Evolutionary conservation across 768 basidiomycete species (phyloP).

Genomic region (Inosperma sp.): DNA sequence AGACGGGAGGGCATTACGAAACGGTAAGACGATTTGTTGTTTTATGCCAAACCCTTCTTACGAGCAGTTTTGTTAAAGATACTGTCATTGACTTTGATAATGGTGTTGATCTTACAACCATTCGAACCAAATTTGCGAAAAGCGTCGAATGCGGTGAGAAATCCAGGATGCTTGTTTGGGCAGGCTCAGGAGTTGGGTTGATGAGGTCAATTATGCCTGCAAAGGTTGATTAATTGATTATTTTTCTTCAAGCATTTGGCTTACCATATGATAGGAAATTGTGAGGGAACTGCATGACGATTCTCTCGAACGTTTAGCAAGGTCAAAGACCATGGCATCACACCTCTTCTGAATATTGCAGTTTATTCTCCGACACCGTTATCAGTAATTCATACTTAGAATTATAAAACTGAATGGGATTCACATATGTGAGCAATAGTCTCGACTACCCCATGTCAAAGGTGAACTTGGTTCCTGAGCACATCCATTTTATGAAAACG

Average conservation of each 20-base stretch:
- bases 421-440: too few relatives aligned
- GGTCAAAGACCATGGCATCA: not conserved
- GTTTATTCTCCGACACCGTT: too few relatives aligned
- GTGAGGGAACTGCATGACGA: conserved; percentile 50
- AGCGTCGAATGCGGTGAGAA: conserved; percentile 43
- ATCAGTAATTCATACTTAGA: too few relatives aligned
- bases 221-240: conserved; percentile 25
- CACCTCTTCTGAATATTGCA: not conserved
- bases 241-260: conserved; percentile 3
- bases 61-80: conserved; percentile 30
- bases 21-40: conserved; percentile 30
- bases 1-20: conserved; percentile 58
- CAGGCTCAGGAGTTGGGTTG: conserved; percentile 59
- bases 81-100: conserved; percentile 55
- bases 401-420: too few relatives aligned
- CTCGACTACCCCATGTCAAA: too few relatives aligned
- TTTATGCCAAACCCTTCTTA: conserved; percentile 8
- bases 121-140: conserved; percentile 43
- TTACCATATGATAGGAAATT: conserved; percentile 40
- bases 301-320: conserved; percentile 24
- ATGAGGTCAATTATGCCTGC: conserved; percentile 43
- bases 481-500: too few relatives aligned
- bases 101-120: conserved; percentile 39
- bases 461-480: too few relatives aligned
- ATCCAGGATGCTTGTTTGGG: conserved; percentile 58